A percentile compares a stretch with the other conserved stretches of the same genome.
These are phyloP conservation scores for Persicaria maculosa DNA, from an alignment of 148 eudicot genomes.

Conservation along the genomic window DNA sequence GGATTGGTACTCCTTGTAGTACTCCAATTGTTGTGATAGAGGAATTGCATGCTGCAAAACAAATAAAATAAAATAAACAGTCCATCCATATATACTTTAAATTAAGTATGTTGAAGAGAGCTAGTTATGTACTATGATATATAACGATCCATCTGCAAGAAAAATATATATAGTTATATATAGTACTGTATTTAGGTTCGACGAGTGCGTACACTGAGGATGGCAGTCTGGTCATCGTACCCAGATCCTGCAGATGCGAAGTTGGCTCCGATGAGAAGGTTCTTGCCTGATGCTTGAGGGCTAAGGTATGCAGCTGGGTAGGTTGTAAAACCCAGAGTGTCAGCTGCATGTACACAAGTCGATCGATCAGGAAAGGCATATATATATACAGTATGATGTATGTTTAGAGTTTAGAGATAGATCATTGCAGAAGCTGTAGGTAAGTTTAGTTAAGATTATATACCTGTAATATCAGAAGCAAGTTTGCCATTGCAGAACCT, in stretches of 20 bases:
- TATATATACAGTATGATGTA: too few species aligned
- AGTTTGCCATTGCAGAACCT: constrained; percentile 94
- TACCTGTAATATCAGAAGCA: constrained; percentile 95
- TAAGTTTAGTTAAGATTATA: neutral
- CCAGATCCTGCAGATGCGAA: constrained; percentile 96
- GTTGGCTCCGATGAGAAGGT: constrained; percentile 80
- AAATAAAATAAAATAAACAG: neutral
- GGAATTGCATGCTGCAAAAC: constrained; percentile 66
- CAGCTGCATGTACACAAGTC: constrained; percentile 38
- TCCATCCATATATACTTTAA: neutral
- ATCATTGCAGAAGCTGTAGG: neutral
- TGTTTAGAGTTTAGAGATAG: too few species aligned
- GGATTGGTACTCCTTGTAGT: constrained; percentile 73
- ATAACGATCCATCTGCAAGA: too few species aligned
- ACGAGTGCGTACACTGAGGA: constrained; percentile 35
- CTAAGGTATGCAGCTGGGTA: constrained; percentile 85
- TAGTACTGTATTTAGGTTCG: neutral
- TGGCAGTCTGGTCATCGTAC: constrained; percentile 74
- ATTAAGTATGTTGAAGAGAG: too few species aligned
- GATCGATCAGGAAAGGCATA: neutral
- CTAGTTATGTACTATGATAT: too few species aligned
- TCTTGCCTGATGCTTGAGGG: constrained; percentile 87
- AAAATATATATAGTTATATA: neutral
- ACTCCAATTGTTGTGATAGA: constrained; percentile 60
- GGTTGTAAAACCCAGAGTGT: constrained; percentile 70